Conservation (phyloP, 768 basidiomycete species). For the Coprinopsis strossmayeri region DNA sequence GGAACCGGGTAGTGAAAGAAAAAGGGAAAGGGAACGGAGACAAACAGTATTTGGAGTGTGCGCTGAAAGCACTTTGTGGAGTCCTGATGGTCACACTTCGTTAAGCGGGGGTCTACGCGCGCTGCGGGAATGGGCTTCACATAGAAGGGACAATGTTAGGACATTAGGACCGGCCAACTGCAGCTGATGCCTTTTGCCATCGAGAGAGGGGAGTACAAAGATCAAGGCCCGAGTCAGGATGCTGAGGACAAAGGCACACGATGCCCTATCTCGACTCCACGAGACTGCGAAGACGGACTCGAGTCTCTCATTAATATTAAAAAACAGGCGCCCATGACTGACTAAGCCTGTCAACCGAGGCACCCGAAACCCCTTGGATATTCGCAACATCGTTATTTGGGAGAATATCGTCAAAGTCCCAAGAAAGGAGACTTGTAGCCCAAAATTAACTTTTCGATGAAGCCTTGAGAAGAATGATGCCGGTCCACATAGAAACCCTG, state of each 20-base stretch:
- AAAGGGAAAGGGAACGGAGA: conserved; percentile 38
- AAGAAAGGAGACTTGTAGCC: no score
- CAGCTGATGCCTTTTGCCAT: conserved; percentile 22
- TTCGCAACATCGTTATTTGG: no score
- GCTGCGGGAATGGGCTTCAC: conserved; percentile 60
- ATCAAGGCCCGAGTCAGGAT: conserved; percentile 27
- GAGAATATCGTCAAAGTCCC: no score
- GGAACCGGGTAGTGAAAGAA: conserved; percentile 1
- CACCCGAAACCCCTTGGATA: no score
- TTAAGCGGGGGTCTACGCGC: conserved; percentile 61
- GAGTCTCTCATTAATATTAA: no score
- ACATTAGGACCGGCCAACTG: conserved; percentile 2
- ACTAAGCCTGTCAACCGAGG: no score
- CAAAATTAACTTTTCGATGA: no score
- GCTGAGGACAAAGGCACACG: conserved; percentile 24
- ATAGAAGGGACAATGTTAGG: conserved; percentile 16
- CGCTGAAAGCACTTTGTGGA: conserved; percentile 56
- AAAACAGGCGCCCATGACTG: no score
- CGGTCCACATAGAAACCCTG: no score
- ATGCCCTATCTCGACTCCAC: conserved; percentile 16
- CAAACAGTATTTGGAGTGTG: conserved; percentile 61
- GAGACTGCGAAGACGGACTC: no score
- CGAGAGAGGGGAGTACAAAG: conserved; percentile 20
- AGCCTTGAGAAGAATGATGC: no score
- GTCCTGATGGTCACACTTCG: conserved; percentile 42